A percentile compares a stretch with the other conserved stretches of the same genome.
Conservation (phyloP, 208 protist genomes). For the Acanthamoeba castellanii region DNA sequence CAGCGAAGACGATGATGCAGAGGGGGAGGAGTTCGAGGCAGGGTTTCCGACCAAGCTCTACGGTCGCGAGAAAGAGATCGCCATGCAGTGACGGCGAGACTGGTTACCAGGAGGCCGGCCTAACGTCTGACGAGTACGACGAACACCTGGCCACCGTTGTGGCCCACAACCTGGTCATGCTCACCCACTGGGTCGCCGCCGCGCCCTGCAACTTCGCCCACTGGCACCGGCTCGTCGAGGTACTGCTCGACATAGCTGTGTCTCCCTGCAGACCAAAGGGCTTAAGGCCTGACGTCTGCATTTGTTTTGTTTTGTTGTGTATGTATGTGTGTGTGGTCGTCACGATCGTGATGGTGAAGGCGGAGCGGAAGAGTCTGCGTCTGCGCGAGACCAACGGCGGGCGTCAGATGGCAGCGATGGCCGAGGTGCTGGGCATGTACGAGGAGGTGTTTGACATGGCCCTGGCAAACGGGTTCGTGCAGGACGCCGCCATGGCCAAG, state of each 20-base stretch:
- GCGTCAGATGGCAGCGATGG: neutral
- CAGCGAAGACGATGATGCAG: neutral
- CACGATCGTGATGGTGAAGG: neutral
- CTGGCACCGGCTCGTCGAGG: slow-evolving; percentile 41
- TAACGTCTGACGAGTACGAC: slow-evolving; percentile 7
- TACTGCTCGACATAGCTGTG: neutral
- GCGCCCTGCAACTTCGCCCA: slow-evolving; percentile 50
- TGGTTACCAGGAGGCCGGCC: too few species aligned
- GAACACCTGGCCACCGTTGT: neutral
- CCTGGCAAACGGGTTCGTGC: neutral
- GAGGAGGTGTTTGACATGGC: slow-evolving; percentile 19
- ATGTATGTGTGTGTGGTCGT: too few species aligned
- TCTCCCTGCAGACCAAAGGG: too few species aligned
- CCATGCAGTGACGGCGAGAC: too few species aligned
- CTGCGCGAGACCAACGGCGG: neutral
- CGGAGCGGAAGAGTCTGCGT: neutral
- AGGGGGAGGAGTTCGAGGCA: slow-evolving; percentile 25
- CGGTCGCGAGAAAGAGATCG: neutral
- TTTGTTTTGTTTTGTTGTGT: too few species aligned
- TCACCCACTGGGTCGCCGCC: neutral
- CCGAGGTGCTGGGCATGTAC: neutral
- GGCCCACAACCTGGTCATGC: neutral
- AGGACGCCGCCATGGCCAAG: slow-evolving; percentile 65
- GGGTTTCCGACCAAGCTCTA: slow-evolving; percentile 33
- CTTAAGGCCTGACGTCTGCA: too few species aligned